Conservation (phyloP, 2,329 filamentous ascomycete species). For the Nemania serpens region DNA sequence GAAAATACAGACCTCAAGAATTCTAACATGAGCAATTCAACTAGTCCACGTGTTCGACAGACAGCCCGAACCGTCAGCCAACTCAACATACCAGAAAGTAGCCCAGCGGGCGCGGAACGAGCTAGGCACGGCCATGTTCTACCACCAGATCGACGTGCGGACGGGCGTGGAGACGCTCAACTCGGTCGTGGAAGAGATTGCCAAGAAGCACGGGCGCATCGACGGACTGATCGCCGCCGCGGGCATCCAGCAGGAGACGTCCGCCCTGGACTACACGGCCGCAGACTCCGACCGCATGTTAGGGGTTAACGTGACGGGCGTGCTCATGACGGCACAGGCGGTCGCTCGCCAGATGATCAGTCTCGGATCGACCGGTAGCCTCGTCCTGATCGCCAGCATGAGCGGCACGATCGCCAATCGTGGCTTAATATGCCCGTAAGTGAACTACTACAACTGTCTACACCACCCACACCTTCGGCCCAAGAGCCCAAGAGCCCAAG, state of each 20-base stretch:
- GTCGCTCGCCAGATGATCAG: slow-evolving; percentile 77
- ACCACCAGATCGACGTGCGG: slow-evolving; percentile 80
- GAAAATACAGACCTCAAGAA: too few relatives aligned
- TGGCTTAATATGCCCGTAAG: slow-evolving; percentile 63
- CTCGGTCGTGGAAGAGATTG: slow-evolving; percentile 69
- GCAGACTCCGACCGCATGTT: slow-evolving; percentile 79
- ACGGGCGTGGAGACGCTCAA: slow-evolving; percentile 68
- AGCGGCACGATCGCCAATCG: slow-evolving; percentile 69
- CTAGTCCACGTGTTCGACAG: slow-evolving; percentile 70
- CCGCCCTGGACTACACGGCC: slow-evolving; percentile 79
- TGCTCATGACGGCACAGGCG: slow-evolving; percentile 83
- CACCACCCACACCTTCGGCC: background rate
- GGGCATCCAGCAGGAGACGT: slow-evolving; percentile 79
- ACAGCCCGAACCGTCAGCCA: slow-evolving; percentile 57
- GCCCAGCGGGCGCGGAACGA: slow-evolving; percentile 66
- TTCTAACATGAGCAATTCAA: slow-evolving; percentile 9
- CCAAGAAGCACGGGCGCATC: slow-evolving; percentile 69
- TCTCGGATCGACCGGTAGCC: slow-evolving; percentile 61
- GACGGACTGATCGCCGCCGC: slow-evolving; percentile 77
- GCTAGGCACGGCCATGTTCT: slow-evolving; percentile 70
- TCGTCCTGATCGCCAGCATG: slow-evolving; percentile 73
- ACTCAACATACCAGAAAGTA: slow-evolving; percentile 66
- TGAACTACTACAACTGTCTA: slow-evolving; percentile 17
- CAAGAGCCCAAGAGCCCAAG: too few relatives aligned
- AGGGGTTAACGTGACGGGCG: slow-evolving; percentile 84